Evolutionary conservation across 2,329 filamentous ascomycete species (phyloP), one percentile per base, ranked within the genome.

Genomic region (Verticillium zaregamsianum): DNA sequence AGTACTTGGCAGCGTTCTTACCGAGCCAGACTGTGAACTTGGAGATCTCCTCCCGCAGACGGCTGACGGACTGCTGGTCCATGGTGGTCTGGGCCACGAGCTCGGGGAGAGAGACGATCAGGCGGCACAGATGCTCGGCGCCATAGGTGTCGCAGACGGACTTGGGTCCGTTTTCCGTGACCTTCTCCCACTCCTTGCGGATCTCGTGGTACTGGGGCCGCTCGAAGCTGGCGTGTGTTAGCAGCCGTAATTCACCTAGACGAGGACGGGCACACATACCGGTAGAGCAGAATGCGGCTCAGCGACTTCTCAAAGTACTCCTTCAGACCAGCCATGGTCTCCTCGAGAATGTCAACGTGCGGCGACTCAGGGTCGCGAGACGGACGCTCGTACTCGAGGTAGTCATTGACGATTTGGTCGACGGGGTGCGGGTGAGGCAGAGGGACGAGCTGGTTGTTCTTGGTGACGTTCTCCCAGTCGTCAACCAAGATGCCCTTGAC

Each of bases 391-490:
- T 88, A 86, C 1, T 83, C 82, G 61, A 89, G 81, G 74, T 97
- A 99, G 66, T 94, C 90, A 57, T 92, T 84, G 17, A 99, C 79
- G 64, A 99, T 92, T 66, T 86, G 79, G 66, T 85, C 86, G 63
- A 95, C 92, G 1, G 94, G 87, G 59, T 89, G 86, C 32, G 83
- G 81, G 56, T 92, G 89, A 0, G 95, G 95, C 17, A 99, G 81
- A 2, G 91, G 89, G 35, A 97, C 92, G 4, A 98, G 87, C 72
- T 94, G 91, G 68, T 92, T 87, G 72, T 96, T 95, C 79, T 97
- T 98, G 61, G 95, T 99, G 64, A 99, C 88, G 69, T 97, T 96
- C 76, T 99, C 95, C 95, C 95, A 99, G 74, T 99, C 95, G 73
- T 99, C 95, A 25, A 99, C 95, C 3, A 99, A 86, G 65, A 96